Conservation (phyloP, 805 yeast species). For the Schizosaccharomyces osmophilus region DNA sequence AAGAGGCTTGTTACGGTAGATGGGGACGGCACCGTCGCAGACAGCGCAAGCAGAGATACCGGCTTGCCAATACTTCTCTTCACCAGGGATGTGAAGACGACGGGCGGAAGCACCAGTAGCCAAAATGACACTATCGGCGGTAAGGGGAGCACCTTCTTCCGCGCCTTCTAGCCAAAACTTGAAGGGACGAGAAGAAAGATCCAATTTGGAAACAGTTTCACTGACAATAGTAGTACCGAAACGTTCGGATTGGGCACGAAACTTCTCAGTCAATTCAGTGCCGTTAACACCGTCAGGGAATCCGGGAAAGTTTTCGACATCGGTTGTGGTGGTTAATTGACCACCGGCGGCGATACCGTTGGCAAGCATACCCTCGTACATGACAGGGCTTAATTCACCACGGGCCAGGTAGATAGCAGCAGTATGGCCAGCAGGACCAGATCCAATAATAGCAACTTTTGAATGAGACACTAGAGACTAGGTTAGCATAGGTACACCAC, state of each 20-base stretch:
- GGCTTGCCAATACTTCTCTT: constrained; percentile 94
- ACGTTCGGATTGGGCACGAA: constrained; percentile 66
- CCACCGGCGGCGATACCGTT: constrained; percentile 98
- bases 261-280: constrained; percentile 67
- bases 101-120: constrained; percentile 98
- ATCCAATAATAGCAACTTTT: constrained; percentile 52
- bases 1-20: constrained; percentile 89
- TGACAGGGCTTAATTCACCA: constrained; percentile 81
- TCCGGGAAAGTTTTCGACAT: constrained; percentile 94
- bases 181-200: constrained; percentile 69
- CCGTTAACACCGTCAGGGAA: constrained; percentile 88
- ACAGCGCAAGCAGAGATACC: constrained; percentile 99
- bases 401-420: constrained; percentile 93
- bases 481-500: neutral
- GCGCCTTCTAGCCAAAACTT: constrained; percentile 90
- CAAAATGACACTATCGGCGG: constrained; percentile 74
- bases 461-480: constrained; percentile 21
- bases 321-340: constrained; percentile 95
- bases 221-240: constrained; percentile 90
- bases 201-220: constrained; percentile 84
- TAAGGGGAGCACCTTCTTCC: constrained; percentile 75
- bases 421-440: constrained; percentile 98
- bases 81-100: constrained; percentile 85
- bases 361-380: constrained; percentile 91
- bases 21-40: constrained; percentile 98